Evolutionary conservation across 2,329 filamentous ascomycete genomes (phyloP).

Genomic region (Sclerotiophoma versabilis): DNA sequence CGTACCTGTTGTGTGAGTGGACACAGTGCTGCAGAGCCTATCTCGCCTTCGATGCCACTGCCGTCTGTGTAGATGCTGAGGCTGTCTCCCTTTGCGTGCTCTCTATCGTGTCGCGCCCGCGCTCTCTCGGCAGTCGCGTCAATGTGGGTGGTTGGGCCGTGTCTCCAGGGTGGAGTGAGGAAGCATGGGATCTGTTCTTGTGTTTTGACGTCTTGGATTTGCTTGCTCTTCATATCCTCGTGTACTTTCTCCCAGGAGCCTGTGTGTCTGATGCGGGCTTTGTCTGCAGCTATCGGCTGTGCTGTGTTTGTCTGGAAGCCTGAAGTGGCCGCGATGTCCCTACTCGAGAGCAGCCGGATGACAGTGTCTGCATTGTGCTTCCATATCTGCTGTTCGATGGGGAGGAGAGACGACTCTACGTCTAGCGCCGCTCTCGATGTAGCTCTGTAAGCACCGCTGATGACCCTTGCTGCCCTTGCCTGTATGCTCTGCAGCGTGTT

Average conservation of each 20-base stretch:
- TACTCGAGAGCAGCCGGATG: slow-evolving; percentile 3
- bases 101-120: slow-evolving; percentile 18
- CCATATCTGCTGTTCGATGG: slow-evolving; percentile 25
- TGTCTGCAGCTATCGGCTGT: background rate
- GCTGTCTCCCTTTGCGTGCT: slow-evolving; percentile 14
- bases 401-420: slow-evolving; percentile 23
- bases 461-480: slow-evolving; percentile 27
- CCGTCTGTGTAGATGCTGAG: slow-evolving; percentile 33
- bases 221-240: background rate
- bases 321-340: background rate
- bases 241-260: background rate
- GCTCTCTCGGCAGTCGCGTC: slow-evolving; percentile 19
- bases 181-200: slow-evolving; percentile 25
- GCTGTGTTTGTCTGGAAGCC: background rate
- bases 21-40: slow-evolving; percentile 22
- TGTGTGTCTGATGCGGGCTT: background rate
- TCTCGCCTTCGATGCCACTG: slow-evolving; percentile 27
- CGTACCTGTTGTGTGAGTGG: slow-evolving; percentile 20
- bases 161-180: slow-evolving; percentile 19
- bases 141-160: slow-evolving; percentile 21
- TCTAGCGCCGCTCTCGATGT: slow-evolving; percentile 30
- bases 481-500: slow-evolving; percentile 25
- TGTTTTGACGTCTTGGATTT: slow-evolving; percentile 3
- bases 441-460: slow-evolving; percentile 31
- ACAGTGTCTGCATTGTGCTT: slow-evolving; percentile 24